Conservation (phyloP, 164 flowering plant genomes). For the Sextonia rubra region DNA sequence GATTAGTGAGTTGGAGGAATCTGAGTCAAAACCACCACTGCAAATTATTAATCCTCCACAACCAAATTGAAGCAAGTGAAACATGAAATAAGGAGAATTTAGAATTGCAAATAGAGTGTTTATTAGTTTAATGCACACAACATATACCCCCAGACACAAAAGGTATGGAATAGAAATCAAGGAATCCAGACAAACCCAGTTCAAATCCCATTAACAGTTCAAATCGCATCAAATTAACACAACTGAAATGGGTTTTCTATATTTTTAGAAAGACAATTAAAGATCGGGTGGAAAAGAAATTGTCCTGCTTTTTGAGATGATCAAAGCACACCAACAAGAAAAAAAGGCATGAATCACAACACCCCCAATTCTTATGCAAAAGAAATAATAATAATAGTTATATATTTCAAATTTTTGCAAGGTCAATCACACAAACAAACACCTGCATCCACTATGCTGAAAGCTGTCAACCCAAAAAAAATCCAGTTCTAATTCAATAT, state of each 20-base stretch:
- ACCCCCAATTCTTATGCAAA: neutral
- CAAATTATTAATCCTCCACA: neutral
- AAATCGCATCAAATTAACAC: neutral
- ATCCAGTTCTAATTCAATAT: neutral
- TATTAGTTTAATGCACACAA: too few species aligned
- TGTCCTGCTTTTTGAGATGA: neutral
- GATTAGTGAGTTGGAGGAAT: constrained; percentile 29
- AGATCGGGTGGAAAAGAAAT: too few species aligned
- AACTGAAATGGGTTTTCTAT: neutral
- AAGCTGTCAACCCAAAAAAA: neutral
- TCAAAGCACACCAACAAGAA: neutral
- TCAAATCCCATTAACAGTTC: too few species aligned
- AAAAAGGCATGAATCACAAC: neutral
- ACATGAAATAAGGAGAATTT: neutral
- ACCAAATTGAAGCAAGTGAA: neutral
- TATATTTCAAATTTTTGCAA: neutral
- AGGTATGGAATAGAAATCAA: neutral
- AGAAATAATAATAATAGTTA: neutral
- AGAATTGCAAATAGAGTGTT: neutral
- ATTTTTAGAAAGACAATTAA: too few species aligned
- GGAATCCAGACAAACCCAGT: neutral
- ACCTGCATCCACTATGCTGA: neutral
- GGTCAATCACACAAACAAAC: neutral
- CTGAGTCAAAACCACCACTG: neutral
- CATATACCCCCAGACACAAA: too few species aligned